phyloP scores from a whole-genome alignment of 768 basidiomycete genomes.

The Obba rivulosa region DNA sequence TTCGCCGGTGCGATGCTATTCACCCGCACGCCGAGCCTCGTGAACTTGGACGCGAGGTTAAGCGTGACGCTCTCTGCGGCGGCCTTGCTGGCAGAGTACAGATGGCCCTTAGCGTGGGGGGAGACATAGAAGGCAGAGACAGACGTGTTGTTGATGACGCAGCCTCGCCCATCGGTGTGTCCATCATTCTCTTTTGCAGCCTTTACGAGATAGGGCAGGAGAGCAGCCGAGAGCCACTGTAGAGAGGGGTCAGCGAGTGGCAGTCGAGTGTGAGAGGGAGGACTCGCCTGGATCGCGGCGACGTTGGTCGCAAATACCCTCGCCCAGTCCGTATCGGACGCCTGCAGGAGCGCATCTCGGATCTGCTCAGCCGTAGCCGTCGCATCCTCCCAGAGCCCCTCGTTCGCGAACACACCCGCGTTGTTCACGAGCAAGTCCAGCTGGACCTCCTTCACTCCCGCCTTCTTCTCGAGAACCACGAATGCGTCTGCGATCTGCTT shows the following conservation, averaged over 20 bases:
- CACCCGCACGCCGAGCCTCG: conserved; percentile 13
- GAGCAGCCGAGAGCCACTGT: conserved; percentile 13
- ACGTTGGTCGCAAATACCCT: conserved; percentile 11
- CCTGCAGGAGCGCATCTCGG: conserved; percentile 9
- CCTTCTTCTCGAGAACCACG: conserved; percentile 5
- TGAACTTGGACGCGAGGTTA: conserved; percentile 15
- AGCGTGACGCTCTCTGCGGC: conserved; percentile 12
- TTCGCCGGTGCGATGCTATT: conserved; percentile 14
- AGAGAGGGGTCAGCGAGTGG: neutral
- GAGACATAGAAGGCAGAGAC: conserved; percentile 12
- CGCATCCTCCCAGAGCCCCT: conserved; percentile 8
- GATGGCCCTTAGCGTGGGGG: conserved; percentile 4
- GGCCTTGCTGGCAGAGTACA: conserved; percentile 13
- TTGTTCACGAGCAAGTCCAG: conserved; percentile 11
- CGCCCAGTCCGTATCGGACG: conserved; percentile 12
- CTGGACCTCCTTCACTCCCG: conserved; percentile 1
- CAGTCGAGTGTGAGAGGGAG: neutral
- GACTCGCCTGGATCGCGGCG: conserved; percentile 8
- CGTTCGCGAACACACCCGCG: conserved; percentile 6
- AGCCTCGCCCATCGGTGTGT: conserved; percentile 8
- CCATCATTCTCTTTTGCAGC: conserved; percentile 7
- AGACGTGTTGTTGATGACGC: conserved; percentile 14
- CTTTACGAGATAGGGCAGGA: conserved; percentile 11
- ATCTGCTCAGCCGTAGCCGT: conserved; percentile 6
- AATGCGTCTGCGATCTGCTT: conserved; percentile 4